Percentiles rank a stretch among this genome's conserved stretches.
These are phyloP conservation scores for Xylaria cubensis DNA, from an alignment of 495 filamentous ascomycete species.

Conservation along the genomic window DNA sequence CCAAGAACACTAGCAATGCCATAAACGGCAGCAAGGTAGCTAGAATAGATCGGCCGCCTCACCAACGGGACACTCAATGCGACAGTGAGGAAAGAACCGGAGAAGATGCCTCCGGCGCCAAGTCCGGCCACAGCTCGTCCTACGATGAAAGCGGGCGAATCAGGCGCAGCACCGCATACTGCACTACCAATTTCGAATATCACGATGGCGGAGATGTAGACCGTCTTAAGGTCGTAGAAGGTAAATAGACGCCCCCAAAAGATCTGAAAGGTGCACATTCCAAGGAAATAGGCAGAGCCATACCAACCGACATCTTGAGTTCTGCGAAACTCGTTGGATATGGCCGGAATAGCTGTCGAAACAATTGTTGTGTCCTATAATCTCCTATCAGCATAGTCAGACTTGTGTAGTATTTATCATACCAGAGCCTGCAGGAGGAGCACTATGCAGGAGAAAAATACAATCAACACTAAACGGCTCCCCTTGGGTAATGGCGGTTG, in stretches of 20 bases:
- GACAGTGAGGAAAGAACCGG: constrained; percentile 52
- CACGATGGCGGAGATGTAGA: constrained; percentile 24
- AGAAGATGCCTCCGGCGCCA: constrained; percentile 53
- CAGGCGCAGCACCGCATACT: constrained; percentile 63
- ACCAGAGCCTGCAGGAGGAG: constrained; percentile 10
- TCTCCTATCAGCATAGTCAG: background rate
- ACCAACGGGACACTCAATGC: constrained; percentile 50
- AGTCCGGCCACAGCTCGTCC: constrained; percentile 64
- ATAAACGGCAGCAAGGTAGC: constrained; percentile 54
- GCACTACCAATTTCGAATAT: constrained; percentile 62
- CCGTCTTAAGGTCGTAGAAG: constrained; percentile 37
- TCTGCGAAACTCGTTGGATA: constrained; percentile 54
- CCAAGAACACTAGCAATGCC: constrained; percentile 51
- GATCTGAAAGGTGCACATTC: constrained; percentile 44
- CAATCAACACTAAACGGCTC: background rate
- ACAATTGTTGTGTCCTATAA: constrained; percentile 49
- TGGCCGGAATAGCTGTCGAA: constrained; percentile 58
- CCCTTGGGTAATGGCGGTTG: background rate
- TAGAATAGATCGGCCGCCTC: constrained; percentile 56
- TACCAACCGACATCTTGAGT: constrained; percentile 60
- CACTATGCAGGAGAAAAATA: constrained; percentile 4
- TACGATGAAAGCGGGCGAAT: constrained; percentile 60
- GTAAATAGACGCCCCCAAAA: constrained; percentile 50
- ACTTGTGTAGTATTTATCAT: background rate
- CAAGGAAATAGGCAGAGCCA: constrained; percentile 51